phyloP scores from a whole-genome alignment of 1,284 basidiomycete genomes.

The Tilletia indica region DNA sequence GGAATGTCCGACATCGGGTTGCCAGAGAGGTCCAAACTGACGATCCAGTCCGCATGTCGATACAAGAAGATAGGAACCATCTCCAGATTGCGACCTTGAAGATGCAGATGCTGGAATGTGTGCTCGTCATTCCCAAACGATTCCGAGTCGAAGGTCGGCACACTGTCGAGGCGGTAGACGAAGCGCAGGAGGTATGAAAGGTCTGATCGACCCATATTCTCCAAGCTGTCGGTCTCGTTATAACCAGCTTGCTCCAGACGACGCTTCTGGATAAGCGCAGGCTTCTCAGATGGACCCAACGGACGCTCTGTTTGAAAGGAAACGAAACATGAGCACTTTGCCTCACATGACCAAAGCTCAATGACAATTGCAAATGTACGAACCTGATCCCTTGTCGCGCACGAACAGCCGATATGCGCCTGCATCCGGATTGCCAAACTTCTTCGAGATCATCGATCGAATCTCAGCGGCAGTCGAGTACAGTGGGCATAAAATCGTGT shows the following conservation, averaged over 20 bases:
- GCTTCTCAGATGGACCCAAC: constrained; percentile 69
- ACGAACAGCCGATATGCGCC: constrained; percentile 50
- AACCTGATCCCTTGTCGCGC: constrained; percentile 47
- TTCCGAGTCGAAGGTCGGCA: constrained; percentile 55
- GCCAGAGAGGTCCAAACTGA: constrained; percentile 82
- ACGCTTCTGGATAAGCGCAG: constrained; percentile 78
- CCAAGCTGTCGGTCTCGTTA: constrained; percentile 74
- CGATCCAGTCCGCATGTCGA: constrained; percentile 78
- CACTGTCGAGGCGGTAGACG: constrained; percentile 68
- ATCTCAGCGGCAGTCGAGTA: constrained; percentile 70
- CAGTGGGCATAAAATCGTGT: constrained; percentile 68
- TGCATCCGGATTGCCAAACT: constrained; percentile 36
- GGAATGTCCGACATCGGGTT: constrained; percentile 97
- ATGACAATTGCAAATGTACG: constrained; percentile 21
- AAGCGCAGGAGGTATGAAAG: constrained; percentile 84
- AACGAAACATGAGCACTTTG: too few relatives aligned
- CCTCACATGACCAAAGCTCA: constrained; percentile 20
- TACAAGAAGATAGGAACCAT: constrained; percentile 89
- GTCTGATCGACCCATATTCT: constrained; percentile 77
- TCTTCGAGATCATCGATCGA: constrained; percentile 41
- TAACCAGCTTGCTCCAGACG: constrained; percentile 89
- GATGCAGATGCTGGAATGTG: constrained; percentile 75
- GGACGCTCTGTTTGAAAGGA: constrained; percentile 36
- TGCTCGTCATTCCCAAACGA: constrained; percentile 48
- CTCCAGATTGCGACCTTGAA: constrained; percentile 77